A percentile compares a stretch with the other conserved stretches of the same genome.
Evolutionary conservation across 2,329 filamentous ascomycete species (phyloP).

Genomic region (Ophiostoma fasciatum): DNA sequence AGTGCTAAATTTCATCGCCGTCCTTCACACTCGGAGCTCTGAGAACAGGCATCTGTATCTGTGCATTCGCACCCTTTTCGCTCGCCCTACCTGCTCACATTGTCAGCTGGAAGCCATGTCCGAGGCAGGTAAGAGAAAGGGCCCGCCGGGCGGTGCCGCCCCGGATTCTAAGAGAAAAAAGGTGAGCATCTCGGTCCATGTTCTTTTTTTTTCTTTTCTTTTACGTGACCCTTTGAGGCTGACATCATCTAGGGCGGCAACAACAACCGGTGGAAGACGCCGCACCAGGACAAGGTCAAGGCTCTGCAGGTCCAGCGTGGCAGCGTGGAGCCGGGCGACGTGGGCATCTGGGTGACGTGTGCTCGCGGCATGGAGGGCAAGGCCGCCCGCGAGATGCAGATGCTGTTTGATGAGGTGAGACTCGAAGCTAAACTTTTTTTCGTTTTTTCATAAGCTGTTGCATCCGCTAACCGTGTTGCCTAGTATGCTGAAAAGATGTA

Average conservation of each 20-base stretch:
- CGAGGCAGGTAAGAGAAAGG: slow-evolving; percentile 22
- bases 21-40: no score
- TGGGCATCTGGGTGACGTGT: slow-evolving; percentile 67
- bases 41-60: no score
- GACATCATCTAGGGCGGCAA: slow-evolving; percentile 28
- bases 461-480: slow-evolving; percentile 8
- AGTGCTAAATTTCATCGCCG: no score
- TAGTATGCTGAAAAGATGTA: slow-evolving; percentile 54
- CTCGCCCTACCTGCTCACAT: no score
- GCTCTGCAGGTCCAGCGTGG: slow-evolving; percentile 27
- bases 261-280: slow-evolving; percentile 45
- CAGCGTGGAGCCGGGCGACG: slow-evolving; percentile 49
- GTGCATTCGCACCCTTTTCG: no score
- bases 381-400: slow-evolving; percentile 50
- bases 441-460: slow-evolving; percentile 1
- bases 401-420: slow-evolving; percentile 50
- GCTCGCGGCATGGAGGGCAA: slow-evolving; percentile 56
- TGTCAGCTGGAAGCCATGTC: no score
- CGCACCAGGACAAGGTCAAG: slow-evolving; percentile 37
- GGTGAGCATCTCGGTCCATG: slow-evolving; percentile 11
- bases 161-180: slow-evolving; percentile 22
- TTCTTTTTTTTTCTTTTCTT: background rate
- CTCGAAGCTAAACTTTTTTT: background rate
- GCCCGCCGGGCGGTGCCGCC: slow-evolving; percentile 15
- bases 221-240: background rate